Conservation (phyloP, 2,329 filamentous ascomycete genomes). For the Ceratocystis cubensis region DNA sequence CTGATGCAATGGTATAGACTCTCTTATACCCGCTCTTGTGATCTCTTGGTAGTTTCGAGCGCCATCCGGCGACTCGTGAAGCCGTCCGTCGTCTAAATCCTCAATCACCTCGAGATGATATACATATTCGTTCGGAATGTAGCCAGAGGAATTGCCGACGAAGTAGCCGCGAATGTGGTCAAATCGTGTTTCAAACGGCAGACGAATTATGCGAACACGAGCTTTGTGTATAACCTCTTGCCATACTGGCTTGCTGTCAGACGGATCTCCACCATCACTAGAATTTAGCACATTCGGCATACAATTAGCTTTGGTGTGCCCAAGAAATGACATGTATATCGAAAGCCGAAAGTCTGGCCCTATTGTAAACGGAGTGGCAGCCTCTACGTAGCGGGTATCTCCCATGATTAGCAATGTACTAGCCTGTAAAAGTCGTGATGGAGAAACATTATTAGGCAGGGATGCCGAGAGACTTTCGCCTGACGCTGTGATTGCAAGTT, state of each 20-base stretch:
- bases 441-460: conserved; percentile 71
- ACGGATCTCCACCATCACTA: not conserved
- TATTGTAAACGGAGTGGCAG: conserved; percentile 57
- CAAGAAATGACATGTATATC: conserved; percentile 87
- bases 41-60: conserved; percentile 33
- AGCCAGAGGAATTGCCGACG: not conserved
- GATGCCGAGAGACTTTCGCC: conserved; percentile 74
- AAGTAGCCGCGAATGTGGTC: not conserved
- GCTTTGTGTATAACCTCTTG: conserved; percentile 95
- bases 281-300: not conserved
- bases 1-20: conserved; percentile 41
- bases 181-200: conserved; percentile 33
- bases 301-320: conserved; percentile 43
- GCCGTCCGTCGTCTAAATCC: conserved; percentile 52
- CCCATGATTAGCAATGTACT: conserved; percentile 82
- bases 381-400: conserved; percentile 64
- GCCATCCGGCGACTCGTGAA: conserved; percentile 34
- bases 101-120: conserved; percentile 77
- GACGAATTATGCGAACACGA: conserved; percentile 63
- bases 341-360: conserved; percentile 78
- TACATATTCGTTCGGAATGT: conserved; percentile 40
- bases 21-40: conserved; percentile 36
- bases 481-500: conserved; percentile 85
- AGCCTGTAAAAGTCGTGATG: conserved; percentile 79
- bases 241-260: conserved; percentile 57